Percentiles rank a stretch among this genome's conserved stretches.
Conservation (phyloP, 306 rosid species). For the Cicer judaicum region DNA sequence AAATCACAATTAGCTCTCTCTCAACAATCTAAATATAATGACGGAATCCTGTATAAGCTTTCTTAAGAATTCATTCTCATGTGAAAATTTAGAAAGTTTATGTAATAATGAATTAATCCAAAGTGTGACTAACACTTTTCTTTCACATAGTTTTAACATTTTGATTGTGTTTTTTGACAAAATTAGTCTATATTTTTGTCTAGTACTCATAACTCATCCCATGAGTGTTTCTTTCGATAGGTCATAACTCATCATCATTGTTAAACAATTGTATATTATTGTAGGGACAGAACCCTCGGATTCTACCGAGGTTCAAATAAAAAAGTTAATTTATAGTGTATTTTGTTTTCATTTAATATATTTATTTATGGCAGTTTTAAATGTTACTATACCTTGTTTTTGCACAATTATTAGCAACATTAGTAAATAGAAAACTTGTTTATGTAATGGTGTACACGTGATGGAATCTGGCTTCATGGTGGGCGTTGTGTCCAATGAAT, state of each 20-base stretch:
- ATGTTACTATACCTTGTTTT: not conserved
- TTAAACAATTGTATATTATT: not conserved
- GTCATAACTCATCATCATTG: not conserved
- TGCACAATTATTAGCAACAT: not conserved
- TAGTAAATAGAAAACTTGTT: not conserved
- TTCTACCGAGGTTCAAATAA: constrained; percentile 44
- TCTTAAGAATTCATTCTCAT: too few relatives aligned
- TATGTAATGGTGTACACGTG: not conserved
- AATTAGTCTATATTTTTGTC: not conserved
- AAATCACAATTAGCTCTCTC: too few relatives aligned
- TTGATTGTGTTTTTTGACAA: not conserved
- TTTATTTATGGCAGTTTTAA: not conserved
- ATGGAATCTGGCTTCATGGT: not conserved
- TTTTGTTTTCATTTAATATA: not conserved
- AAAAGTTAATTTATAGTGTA: constrained; percentile 7
- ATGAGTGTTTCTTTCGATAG: not conserved
- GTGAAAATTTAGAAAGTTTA: too few relatives aligned
- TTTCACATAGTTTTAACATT: not conserved
- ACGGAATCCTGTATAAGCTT: too few relatives aligned
- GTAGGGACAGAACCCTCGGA: constrained; percentile 47
- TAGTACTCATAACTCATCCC: not conserved
- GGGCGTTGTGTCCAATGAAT: not conserved
- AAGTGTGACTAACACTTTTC: not conserved
- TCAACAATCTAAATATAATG: too few relatives aligned
- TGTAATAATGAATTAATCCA: too few relatives aligned